Conservation (phyloP, 2,329 filamentous ascomycete genomes). For the Neospermospora avenae region DNA sequence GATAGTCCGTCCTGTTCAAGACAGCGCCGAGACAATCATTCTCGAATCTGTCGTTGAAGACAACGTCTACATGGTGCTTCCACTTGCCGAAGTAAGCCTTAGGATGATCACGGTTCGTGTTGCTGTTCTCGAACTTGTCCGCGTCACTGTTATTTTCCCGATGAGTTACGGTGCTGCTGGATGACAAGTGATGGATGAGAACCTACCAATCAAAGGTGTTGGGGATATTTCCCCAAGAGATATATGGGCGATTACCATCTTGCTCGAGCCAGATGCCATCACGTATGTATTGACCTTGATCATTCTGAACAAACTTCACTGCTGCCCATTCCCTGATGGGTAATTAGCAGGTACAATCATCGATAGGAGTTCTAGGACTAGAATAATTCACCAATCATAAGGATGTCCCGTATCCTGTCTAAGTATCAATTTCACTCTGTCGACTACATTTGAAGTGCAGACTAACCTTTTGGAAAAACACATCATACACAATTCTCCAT, state of each 20-base stretch:
- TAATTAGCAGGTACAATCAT: too few species aligned
- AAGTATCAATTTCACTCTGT: background rate
- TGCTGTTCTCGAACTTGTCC: conserved; percentile 18
- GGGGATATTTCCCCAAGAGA: conserved; percentile 11
- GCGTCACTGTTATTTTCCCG: background rate
- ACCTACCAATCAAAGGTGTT: conserved; percentile 18
- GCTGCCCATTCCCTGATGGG: conserved; percentile 18
- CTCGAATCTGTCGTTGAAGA: conserved; percentile 17
- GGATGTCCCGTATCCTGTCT: conserved; percentile 24
- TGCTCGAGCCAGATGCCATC: conserved; percentile 22
- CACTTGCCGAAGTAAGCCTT: conserved; percentile 23
- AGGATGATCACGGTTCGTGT: conserved; percentile 18
- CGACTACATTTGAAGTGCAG: background rate
- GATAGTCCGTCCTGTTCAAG: conserved; percentile 19
- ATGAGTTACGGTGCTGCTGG: background rate
- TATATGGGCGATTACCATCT: conserved; percentile 22
- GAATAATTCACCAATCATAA: conserved; percentile 14
- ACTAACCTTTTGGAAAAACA: conserved; percentile 23
- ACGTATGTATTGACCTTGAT: conserved; percentile 16
- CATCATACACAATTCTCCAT: conserved; percentile 24
- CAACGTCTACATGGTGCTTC: conserved; percentile 19
- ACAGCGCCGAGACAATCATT: conserved; percentile 20
- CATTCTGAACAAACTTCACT: conserved; percentile 19
- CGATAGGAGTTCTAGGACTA: too few species aligned
- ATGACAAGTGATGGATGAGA: background rate